Evolutionary conservation across 2,329 filamentous ascomycete species (phyloP).

Genomic region (Trichoderma sp.): DNA sequence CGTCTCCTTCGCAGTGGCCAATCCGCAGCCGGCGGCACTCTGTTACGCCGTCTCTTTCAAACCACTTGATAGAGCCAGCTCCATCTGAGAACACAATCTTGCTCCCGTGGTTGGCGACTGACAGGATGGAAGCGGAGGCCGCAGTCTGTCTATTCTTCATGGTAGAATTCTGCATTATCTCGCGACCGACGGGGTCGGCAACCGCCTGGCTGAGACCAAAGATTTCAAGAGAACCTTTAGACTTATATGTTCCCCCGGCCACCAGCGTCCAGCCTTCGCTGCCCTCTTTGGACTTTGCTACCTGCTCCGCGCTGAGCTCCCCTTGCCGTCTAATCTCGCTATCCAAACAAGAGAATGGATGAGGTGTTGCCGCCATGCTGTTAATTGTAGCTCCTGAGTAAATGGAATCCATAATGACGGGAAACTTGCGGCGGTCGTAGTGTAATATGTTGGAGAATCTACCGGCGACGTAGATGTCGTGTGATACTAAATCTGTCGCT

Average conservation of each 20-base stretch:
- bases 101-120: conserved; percentile 79
- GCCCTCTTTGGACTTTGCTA: conserved; percentile 57
- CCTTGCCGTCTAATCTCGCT: conserved; percentile 61
- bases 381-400: conserved; percentile 82
- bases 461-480: conserved; percentile 86
- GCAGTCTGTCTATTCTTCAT: conserved; percentile 84
- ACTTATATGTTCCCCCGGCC: conserved; percentile 88
- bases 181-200: conserved; percentile 36
- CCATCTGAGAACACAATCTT: conserved; percentile 83
- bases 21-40: conserved; percentile 60
- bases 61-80: conserved; percentile 84
- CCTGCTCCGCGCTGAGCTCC: conserved; percentile 58
- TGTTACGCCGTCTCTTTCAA: conserved; percentile 79
- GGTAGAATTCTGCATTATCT: conserved; percentile 48
- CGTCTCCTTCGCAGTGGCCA: conserved; percentile 56
- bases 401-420: conserved; percentile 74
- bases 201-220: conserved; percentile 61
- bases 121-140: conserved; percentile 78
- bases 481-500: conserved; percentile 59
- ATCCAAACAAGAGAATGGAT: conserved; percentile 66
- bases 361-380: conserved; percentile 70
- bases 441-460: conserved; percentile 86
- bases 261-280: conserved; percentile 68
- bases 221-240: conserved; percentile 86
- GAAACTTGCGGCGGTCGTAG: conserved; percentile 87